These are phyloP conservation scores for Kwoniella botswanensis DNA, from an alignment of 768 basidiomycete species.

Conservation along the genomic window DNA sequence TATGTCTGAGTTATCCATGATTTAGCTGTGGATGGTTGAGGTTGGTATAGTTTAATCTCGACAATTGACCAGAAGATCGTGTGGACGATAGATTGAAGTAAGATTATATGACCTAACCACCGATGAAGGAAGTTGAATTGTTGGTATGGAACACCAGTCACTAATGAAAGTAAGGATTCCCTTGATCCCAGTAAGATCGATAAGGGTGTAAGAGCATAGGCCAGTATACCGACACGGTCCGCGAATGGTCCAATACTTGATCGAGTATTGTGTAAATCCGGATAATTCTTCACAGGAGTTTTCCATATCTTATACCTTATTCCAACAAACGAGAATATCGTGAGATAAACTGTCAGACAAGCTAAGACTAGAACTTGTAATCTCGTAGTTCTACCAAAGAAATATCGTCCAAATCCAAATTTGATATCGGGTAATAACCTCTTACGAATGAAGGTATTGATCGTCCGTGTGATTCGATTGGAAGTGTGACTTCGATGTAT, in stretches of 20 bases:
- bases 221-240: slow-evolving; percentile 40
- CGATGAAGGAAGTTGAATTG: slow-evolving; percentile 47
- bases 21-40: slow-evolving; percentile 31
- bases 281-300: slow-evolving; percentile 36
- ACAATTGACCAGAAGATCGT: slow-evolving; percentile 44
- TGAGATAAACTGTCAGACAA: slow-evolving; percentile 28
- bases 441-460: slow-evolving; percentile 13
- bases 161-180: slow-evolving; percentile 38
- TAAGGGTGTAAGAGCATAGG: slow-evolving; percentile 39
- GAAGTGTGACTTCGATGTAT: slow-evolving; percentile 19
- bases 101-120: slow-evolving; percentile 45
- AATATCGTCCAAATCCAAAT: slow-evolving; percentile 17
- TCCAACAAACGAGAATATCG: slow-evolving; percentile 40
- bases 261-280: slow-evolving; percentile 37
- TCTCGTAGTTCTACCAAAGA: slow-evolving; percentile 40
- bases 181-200: slow-evolving; percentile 39
- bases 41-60: slow-evolving; percentile 40
- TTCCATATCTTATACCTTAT: slow-evolving; percentile 37
- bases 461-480: slow-evolving; percentile 3
- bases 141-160: slow-evolving; percentile 46
- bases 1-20: slow-evolving; percentile 36
- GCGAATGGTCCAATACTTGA: slow-evolving; percentile 35
- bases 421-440: slow-evolving; percentile 28
- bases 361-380: slow-evolving; percentile 31
- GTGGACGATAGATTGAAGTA: slow-evolving; percentile 32